Evolutionary conservation across 1,284 basidiomycete genomes (phyloP), one percentile per base, ranked within the genome.

Genomic region (Ustilago curta): DNA sequence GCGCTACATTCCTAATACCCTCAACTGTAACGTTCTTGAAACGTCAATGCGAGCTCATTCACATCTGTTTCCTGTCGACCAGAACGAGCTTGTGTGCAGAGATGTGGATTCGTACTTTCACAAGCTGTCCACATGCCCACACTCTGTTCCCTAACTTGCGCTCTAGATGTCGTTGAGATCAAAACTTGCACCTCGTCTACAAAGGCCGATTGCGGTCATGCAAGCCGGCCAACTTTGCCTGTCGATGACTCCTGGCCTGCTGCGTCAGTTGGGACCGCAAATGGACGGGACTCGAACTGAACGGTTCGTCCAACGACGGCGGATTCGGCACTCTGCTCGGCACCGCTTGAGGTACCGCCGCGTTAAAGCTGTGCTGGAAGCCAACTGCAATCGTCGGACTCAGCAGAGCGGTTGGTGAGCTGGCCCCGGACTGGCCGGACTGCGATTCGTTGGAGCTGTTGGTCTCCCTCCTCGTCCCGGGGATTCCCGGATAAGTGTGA

Each of bases 251-350:
- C 18, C 71, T 50, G 12, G 62, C 55, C 23, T 64, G 66, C 48
- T 61, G 59, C 19, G 58, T 48, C 3, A 74, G 56, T 43, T 74
- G 66, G 0, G 61, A 37, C 7, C 61, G 32, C 5, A 50, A 18
- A 27, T 74, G 61, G 8, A 62, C 55, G 6, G 66, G 71, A 23
- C 66, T 69, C 31, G 59, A 62, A 29, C 71, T 69, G 66, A 74
- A 70, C 3, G 71, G 71, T 43, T 66, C 71, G 23, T 74, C 71
- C 23, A 74, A 32, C 21, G 49, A 53, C 4, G 63, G 21, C 35
- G 65, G 57, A 2, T 19, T 25, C 1, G 68, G 57, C n/a, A 60
- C 27, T 7, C 42, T 9, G 2, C 18, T 51, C 21, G 49, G 32
- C 7, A 25, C 37, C 19, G 37, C 9, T 23, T 27, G 32, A 1